Percentiles rank a stretch among this genome's conserved stretches.
Conservation (phyloP, 148 eudicot genomes). For the Chenopodium formosanum region DNA sequence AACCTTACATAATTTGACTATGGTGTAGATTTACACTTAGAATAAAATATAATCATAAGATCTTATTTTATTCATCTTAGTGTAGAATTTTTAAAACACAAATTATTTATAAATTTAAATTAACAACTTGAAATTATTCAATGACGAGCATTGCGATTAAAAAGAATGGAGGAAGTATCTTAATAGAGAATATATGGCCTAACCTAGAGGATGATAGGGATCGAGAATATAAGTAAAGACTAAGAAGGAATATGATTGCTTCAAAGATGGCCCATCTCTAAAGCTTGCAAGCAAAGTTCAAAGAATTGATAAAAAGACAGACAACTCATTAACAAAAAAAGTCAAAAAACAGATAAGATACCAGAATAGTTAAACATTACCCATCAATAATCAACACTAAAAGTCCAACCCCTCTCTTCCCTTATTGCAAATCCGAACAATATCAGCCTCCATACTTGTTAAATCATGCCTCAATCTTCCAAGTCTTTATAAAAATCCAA, state of each 20-base stretch:
- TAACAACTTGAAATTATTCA: too few relatives aligned
- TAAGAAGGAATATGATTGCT: conserved; percentile 24
- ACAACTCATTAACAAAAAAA: conserved; percentile 23
- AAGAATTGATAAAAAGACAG: conserved; percentile 13
- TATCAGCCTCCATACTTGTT: conserved; percentile 3
- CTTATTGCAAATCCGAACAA: background rate
- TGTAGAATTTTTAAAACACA: too few relatives aligned
- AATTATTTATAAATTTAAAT: too few relatives aligned
- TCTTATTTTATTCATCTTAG: too few relatives aligned
- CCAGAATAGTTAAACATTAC: conserved; percentile 5
- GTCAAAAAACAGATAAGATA: conserved; percentile 25
- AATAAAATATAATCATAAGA: too few relatives aligned
- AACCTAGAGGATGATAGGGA: background rate
- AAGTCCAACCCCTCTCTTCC: background rate
- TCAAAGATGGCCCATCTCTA: conserved; percentile 5
- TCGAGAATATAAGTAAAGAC: background rate
- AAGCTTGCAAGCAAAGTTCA: conserved; percentile 32
- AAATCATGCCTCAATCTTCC: background rate
- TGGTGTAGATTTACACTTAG: too few relatives aligned
- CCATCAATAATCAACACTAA: conserved; percentile 14
- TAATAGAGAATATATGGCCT: background rate
- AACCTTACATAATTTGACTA: too few relatives aligned
- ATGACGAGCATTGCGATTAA: too few relatives aligned
- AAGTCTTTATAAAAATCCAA: background rate
- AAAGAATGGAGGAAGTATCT: too few relatives aligned